Evolutionary conservation across 768 basidiomycete species (phyloP), one percentile per base, ranked within the genome.

Genomic region (Lactarius evosmus): DNA sequence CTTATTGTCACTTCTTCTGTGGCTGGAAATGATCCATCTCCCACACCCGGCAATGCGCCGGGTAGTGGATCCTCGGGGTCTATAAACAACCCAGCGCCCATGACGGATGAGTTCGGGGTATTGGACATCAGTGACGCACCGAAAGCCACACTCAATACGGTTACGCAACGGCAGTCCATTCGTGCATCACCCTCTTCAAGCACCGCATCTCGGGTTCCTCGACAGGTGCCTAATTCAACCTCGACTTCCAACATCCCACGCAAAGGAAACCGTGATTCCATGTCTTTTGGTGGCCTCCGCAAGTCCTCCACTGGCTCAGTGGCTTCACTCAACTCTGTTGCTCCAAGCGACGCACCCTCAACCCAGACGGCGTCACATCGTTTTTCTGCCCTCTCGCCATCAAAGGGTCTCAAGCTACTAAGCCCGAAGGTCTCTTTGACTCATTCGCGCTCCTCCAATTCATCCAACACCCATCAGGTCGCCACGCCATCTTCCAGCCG

Each of bases 221-320:
- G 89, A 25, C 89, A 91, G 70, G 78, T 82, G 8, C 79, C 84
- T 33, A 78, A 76, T 40, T 70, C 78, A n/a, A 70, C 76, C 41
- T 69, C 82, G 52, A 72, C 82, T 25, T 79, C 77, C 57, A 81
- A 78, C 33, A 71, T 78, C 44, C 78, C 82, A 30, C 85, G 90
- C 41, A 91, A 89, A 75, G 72, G 80, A 49, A 89, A 84, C 69
- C 84, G 92, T 25, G 92, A 94, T 36, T 93, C 92, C 0, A 79
- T 92, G 58, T 88, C 90, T 16, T 89, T 91, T 71, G 83, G 81
- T 54, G 85, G 87, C 25, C 75, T 92, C 53, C 87, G 92, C 55
- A 94, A 94, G 75, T 82, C 90, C 1, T 94, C 92, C 4, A 89
- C 88, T 0, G 84, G 89, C 49, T 93, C 92, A 11, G 83, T 88